phyloP scores from a whole-genome alignment of 495 filamentous ascomycete species.

The Cercophora newfieldiana region DNA sequence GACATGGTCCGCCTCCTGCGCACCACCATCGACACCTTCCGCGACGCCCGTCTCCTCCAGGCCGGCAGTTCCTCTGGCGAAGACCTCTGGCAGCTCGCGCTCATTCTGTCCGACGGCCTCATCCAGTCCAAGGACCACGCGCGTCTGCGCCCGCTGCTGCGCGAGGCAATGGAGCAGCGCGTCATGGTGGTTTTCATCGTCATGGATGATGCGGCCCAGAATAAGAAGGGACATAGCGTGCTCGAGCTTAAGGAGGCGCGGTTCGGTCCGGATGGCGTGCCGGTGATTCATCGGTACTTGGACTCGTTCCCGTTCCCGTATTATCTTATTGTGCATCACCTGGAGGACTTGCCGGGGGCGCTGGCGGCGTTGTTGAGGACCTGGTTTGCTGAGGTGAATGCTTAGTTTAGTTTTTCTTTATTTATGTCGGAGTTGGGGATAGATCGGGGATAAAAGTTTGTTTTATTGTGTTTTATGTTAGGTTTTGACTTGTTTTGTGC shows the following conservation, averaged over 20 bases:
- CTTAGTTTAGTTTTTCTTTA: constrained; percentile 24
- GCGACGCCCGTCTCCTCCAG: constrained; percentile 62
- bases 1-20: constrained; percentile 78
- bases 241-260: constrained; percentile 77
- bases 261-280: constrained; percentile 67
- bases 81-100: constrained; percentile 93
- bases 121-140: constrained; percentile 78
- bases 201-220: constrained; percentile 69
- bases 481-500: too few relatives aligned
- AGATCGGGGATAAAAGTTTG: constrained; percentile 7
- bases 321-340: constrained; percentile 90
- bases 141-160: constrained; percentile 73
- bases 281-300: constrained; percentile 80
- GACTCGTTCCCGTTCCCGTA: constrained; percentile 96
- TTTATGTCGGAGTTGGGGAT: not conserved
- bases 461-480: constrained; percentile 6
- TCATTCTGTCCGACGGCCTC: constrained; percentile 91
- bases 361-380: constrained; percentile 86
- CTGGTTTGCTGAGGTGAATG: constrained; percentile 89
- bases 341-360: constrained; percentile 85
- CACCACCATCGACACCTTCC: constrained; percentile 77
- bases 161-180: constrained; percentile 84
- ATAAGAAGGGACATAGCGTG: constrained; percentile 55
- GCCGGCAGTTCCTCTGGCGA: constrained; percentile 57
- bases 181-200: constrained; percentile 99